Base-by-base conservation (phyloP, 2,329 filamentous ascomycete species). In the Calonectria leucothoes region DNA sequence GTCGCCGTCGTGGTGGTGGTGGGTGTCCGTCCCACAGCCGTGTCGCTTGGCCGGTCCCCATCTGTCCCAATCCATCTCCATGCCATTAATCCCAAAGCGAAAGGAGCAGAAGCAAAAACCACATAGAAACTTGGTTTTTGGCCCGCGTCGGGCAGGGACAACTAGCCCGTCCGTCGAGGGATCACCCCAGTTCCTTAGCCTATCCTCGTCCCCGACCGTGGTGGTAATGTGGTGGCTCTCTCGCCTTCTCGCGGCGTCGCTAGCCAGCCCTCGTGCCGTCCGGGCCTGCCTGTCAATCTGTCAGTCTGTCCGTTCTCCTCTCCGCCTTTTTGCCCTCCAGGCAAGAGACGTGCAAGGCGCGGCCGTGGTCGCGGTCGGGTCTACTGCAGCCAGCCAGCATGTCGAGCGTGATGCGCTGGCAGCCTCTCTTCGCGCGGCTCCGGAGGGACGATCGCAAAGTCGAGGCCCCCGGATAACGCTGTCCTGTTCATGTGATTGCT, bases 51-150 rank as follows among this genome's bases (percentile, higher is more conserved):
- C 39, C 25, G 51, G 39, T 31, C 25, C 61, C 35, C 59, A 23
- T 48, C 48, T 45, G 39, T 33, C n/a, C 33, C 33, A 17, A 31
- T 6, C 59, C 39, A 48, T 63, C 48, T 39, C 57, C 57, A 65
- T 70, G 48, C 67, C 45, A 42, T 61, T 39, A 49, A 37, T 57
- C 49, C 33, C 20, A 61, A 66, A 67, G 51, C 66, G 59, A 55
- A 49, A 23, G n/a, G 42, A 51, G 37, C 35, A 37, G 17, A 67
- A 61, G 55, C 42, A 27, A 61, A 61, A 61, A 61, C 33, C 23
- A 61, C 33, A 57, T 75, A 76, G 74, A 79, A 77, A 74, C 77
- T 76, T 79, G 77, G 73, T 78, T 75, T 73, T 64, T 72, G 55
- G 52, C 65, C 59, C 39, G 29, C 57, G 73, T 75, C 77, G 77